phyloP scores from a whole-genome alignment of 176 grass and related monocot species.

The Pontederia crassipes region DNA sequence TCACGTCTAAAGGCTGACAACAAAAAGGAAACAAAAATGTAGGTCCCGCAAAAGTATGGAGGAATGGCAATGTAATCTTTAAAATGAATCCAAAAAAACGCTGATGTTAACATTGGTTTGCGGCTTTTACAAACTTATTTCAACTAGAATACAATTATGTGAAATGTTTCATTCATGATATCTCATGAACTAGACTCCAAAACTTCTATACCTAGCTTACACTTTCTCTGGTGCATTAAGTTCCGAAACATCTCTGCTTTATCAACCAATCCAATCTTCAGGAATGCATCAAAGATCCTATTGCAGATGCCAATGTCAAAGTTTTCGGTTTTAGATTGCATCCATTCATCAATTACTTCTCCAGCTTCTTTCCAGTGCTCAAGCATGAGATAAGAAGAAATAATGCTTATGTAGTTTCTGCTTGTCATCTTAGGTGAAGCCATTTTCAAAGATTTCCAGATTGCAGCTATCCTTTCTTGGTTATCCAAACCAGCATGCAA shows the following conservation, averaged over 20 bases:
- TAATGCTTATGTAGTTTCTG: slow-evolving; percentile 49
- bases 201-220: slow-evolving; percentile 33
- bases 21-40: too few species aligned
- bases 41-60: too few species aligned
- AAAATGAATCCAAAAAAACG: too few species aligned
- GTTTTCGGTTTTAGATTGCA: slow-evolving; percentile 41
- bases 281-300: slow-evolving; percentile 33
- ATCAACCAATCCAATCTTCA: slow-evolving; percentile 32
- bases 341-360: slow-evolving; percentile 68
- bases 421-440: slow-evolving; percentile 50
- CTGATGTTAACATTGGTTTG: too few species aligned
- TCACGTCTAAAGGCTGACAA: too few species aligned
- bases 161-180: too few species aligned
- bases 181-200: not conserved
- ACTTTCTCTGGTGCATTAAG: slow-evolving; percentile 47
- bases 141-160: too few species aligned
- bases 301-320: slow-evolving; percentile 56
- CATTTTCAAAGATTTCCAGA: slow-evolving; percentile 71
- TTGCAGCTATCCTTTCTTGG: slow-evolving; percentile 49
- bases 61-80: too few species aligned
- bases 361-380: slow-evolving; percentile 37
- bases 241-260: slow-evolving; percentile 34
- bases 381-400: slow-evolving; percentile 49
- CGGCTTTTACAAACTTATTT: too few species aligned
- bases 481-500: slow-evolving; percentile 50